Percentiles rank a stretch among this genome's conserved stretches.
phyloP scores from a whole-genome alignment of 2,329 filamentous ascomycete species.

The Trichoderma cornu-damae region DNA sequence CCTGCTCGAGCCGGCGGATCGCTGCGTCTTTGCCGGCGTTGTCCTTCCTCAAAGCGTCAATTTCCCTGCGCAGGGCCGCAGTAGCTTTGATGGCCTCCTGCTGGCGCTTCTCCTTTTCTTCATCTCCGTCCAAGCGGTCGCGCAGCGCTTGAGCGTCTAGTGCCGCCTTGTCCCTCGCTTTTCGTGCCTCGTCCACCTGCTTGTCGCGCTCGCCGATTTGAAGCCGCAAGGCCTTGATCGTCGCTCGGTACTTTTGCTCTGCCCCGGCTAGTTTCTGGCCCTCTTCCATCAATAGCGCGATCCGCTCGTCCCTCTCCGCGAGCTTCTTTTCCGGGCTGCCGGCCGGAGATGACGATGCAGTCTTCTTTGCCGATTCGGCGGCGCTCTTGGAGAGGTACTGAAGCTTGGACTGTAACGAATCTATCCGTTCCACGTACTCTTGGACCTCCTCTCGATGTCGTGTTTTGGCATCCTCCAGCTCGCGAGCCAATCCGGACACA shows the following conservation, averaged over 20 bases:
- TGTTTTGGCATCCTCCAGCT: slow-evolving; percentile 26
- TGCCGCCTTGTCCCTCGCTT: slow-evolving; percentile 54
- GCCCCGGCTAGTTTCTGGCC: slow-evolving; percentile 81
- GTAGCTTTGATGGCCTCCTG: slow-evolving; percentile 49
- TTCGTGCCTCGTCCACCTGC: slow-evolving; percentile 54
- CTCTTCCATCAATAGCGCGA: slow-evolving; percentile 85
- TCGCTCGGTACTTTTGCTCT: slow-evolving; percentile 77
- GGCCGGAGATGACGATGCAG: slow-evolving; percentile 54
- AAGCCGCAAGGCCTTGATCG: slow-evolving; percentile 73
- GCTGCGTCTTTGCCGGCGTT: slow-evolving; percentile 56
- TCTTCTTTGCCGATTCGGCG: slow-evolving; percentile 66
- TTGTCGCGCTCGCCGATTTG: slow-evolving; percentile 64
- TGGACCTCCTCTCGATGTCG: slow-evolving; percentile 74
- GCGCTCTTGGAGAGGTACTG: slow-evolving; percentile 81
- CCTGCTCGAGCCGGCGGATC: slow-evolving; percentile 62
- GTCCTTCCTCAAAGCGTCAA: slow-evolving; percentile 43
- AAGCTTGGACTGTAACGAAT: slow-evolving; percentile 85
- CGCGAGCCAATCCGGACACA: slow-evolving; percentile 18
- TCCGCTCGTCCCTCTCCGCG: slow-evolving; percentile 84
- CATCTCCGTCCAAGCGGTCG: slow-evolving; percentile 44
- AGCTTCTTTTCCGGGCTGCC: slow-evolving; percentile 72
- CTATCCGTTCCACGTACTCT: slow-evolving; percentile 79
- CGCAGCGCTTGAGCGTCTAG: slow-evolving; percentile 45
- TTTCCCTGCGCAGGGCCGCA: slow-evolving; percentile 41
- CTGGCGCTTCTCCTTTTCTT: slow-evolving; percentile 52